phyloP scores from a whole-genome alignment of 1,284 basidiomycete genomes.

The Cutaneotrichosporon cutaneum region DNA sequence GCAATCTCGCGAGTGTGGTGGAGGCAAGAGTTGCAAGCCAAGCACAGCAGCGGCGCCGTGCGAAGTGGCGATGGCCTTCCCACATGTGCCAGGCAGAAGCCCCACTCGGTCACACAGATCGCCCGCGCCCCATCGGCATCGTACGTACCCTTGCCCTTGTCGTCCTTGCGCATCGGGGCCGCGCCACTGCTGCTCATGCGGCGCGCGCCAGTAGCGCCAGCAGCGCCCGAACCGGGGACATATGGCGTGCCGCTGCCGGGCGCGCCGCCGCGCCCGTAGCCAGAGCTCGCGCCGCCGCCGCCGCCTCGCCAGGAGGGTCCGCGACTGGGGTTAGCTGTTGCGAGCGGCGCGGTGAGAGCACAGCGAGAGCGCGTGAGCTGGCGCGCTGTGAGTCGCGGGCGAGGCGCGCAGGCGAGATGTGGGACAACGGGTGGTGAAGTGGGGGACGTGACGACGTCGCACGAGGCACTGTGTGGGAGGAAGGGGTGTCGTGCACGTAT shows the following conservation, averaged over 20 bases:
- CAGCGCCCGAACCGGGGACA: conserved; percentile 6
- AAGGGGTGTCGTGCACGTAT: background rate
- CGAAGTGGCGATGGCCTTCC: background rate
- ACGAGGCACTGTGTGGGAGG: too few species aligned
- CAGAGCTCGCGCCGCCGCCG: background rate
- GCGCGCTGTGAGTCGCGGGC: too few species aligned
- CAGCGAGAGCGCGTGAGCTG: background rate
- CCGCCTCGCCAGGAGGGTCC: conserved; percentile 47
- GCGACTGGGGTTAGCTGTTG: conserved; percentile 30
- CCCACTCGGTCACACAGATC: background rate
- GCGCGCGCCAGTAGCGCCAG: too few species aligned
- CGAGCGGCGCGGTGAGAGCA: too few species aligned
- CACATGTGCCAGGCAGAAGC: background rate
- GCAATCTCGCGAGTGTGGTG: background rate
- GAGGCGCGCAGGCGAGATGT: background rate
- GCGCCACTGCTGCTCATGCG: conserved; percentile 19
- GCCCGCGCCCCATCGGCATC: background rate
- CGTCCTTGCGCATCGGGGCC: conserved; percentile 12
- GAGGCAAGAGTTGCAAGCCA: background rate
- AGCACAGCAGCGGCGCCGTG: too few species aligned
- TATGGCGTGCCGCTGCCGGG: conserved; percentile 8
- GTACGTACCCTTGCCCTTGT: conserved; percentile 25
- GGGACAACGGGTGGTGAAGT: too few species aligned
- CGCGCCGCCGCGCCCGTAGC: conserved; percentile 24
- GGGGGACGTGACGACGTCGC: too few species aligned